These are phyloP conservation scores for Ustilago vetiveriae DNA, from an alignment of 1,284 basidiomycete genomes.

Conservation along the genomic window DNA sequence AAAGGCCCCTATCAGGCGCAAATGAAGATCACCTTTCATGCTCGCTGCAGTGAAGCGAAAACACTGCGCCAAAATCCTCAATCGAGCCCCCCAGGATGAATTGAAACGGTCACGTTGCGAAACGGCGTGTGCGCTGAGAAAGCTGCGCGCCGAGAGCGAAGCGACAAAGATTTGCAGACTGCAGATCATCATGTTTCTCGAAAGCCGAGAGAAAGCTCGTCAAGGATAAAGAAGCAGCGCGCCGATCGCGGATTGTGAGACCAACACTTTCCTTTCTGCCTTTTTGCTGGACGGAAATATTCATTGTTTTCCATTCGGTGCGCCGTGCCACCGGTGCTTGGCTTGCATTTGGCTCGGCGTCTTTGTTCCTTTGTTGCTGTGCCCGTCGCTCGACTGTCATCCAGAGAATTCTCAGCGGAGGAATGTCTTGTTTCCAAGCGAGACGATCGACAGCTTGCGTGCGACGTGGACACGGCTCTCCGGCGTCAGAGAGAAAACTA, in stretches of 20 bases:
- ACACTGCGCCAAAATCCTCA: no score
- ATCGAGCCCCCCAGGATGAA: no score
- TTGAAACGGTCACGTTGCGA: no score
- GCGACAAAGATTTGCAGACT: constrained; percentile 14
- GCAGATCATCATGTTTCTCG: constrained; percentile 11
- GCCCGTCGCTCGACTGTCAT: no score
- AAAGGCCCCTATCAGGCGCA: no score
- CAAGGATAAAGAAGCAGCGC: no score
- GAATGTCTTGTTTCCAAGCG: constrained; percentile 5
- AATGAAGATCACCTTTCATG: no score
- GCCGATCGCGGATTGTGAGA: no score
- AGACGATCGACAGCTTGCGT: constrained; percentile 10
- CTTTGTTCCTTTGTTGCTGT: not conserved
- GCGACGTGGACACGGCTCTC: constrained; percentile 5
- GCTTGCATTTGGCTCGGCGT: constrained; percentile 18
- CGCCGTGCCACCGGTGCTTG: constrained; percentile 8
- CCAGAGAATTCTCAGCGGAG: constrained; percentile 1
- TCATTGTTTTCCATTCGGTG: not conserved
- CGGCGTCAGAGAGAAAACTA: not conserved
- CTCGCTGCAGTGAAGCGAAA: no score
- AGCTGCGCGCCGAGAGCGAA: constrained; percentile 12
- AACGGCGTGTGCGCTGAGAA: not conserved
- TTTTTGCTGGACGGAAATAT: not conserved
- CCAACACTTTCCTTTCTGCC: constrained; percentile 19
- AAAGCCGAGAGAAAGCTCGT: not conserved